phyloP scores from a whole-genome alignment of 768 basidiomycete genomes.

The Mycena latifolia region DNA sequence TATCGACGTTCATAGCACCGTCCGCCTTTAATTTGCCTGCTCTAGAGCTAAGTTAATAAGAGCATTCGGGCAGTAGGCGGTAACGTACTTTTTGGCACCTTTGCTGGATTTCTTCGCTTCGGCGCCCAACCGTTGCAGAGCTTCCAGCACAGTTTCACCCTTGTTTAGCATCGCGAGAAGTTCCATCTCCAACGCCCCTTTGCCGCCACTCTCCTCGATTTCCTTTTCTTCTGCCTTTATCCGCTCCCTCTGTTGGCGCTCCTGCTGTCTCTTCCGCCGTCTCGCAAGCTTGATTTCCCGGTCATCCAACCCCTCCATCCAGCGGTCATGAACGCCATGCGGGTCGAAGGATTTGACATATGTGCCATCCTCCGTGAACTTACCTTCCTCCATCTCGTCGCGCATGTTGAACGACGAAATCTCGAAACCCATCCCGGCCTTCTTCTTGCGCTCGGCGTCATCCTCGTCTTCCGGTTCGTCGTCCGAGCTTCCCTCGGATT shows the following conservation, averaged over 20 bases:
- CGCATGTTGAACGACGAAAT: slow-evolving; percentile 99
- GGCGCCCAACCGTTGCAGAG: slow-evolving; percentile 85
- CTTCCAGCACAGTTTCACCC: slow-evolving; percentile 92
- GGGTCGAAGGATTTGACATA: slow-evolving; percentile 91
- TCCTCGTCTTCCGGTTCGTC: slow-evolving; percentile 81
- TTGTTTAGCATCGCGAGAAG: slow-evolving; percentile 84
- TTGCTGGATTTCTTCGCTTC: slow-evolving; percentile 68
- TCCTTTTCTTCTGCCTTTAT: slow-evolving; percentile 82
- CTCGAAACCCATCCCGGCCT: slow-evolving; percentile 93
- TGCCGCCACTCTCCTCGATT: slow-evolving; percentile 74
- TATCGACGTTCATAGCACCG: slow-evolving; percentile 66
- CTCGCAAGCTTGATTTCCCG: slow-evolving; percentile 87
- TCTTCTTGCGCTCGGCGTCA: slow-evolving; percentile 79
- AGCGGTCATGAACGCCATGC: slow-evolving; percentile 91
- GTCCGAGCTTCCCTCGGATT: slow-evolving; percentile 56
- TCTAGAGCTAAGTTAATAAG: slow-evolving; percentile 24
- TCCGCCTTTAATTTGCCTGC: slow-evolving; percentile 47
- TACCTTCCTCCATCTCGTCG: slow-evolving; percentile 98
- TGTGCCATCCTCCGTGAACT: slow-evolving; percentile 94
- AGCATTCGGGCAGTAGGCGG: slow-evolving; percentile 15
- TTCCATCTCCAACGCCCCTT: slow-evolving; percentile 70
- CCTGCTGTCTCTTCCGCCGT: slow-evolving; percentile 79
- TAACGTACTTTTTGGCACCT: slow-evolving; percentile 47
- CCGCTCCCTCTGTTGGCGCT: slow-evolving; percentile 77
- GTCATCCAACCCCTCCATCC: slow-evolving; percentile 95